A percentile compares a stretch with the other conserved stretches of the same genome.
Evolutionary conservation across 1,284 basidiomycete species (phyloP).

Genomic region (Gomphus sp.): DNA sequence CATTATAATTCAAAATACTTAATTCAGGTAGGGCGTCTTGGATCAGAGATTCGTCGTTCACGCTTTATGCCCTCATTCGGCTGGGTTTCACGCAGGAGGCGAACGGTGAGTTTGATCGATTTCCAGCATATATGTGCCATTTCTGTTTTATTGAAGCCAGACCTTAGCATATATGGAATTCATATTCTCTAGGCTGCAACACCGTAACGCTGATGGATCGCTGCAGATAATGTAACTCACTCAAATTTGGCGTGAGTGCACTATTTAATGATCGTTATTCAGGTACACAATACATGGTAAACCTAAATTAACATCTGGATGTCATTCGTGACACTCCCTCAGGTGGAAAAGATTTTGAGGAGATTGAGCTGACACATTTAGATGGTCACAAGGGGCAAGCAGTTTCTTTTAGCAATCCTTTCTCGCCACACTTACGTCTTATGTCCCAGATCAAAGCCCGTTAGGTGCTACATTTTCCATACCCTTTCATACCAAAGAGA

Average conservation of each 20-base stretch:
- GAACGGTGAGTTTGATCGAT: constrained; percentile 40
- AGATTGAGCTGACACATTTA: constrained; percentile 74
- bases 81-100: constrained; percentile 89
- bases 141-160: neutral
- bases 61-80: constrained; percentile 83
- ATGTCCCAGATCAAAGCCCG: constrained; percentile 44
- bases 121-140: neutral
- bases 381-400: constrained; percentile 71
- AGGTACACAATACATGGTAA: constrained; percentile 26
- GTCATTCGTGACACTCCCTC: neutral
- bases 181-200: constrained; percentile 70
- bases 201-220: constrained; percentile 82
- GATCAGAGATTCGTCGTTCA: constrained; percentile 90
- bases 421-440: neutral
- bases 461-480: constrained; percentile 30
- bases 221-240: constrained; percentile 72
- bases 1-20: neutral
- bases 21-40: constrained; percentile 55
- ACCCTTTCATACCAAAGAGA: neutral
- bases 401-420: neutral
- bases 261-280: constrained; percentile 4
- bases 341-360: constrained; percentile 68
- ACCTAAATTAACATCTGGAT: neutral
- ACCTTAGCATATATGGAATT: constrained; percentile 77
- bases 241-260: neutral